Evolutionary conservation across 2,329 filamentous ascomycete species (phyloP).

Genomic region (Setomelanomma holmii): DNA sequence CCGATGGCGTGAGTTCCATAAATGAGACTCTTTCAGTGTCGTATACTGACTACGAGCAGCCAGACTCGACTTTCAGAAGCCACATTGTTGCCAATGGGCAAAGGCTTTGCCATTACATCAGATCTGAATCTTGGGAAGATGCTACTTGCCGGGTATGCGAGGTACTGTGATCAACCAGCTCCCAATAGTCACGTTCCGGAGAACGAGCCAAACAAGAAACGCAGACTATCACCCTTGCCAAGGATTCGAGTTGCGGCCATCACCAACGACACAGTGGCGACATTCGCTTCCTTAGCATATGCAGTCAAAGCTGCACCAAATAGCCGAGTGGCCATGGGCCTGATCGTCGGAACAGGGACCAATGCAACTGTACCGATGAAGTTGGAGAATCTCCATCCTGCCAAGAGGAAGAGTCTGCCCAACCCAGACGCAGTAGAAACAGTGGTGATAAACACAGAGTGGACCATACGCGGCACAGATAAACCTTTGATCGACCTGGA

Average conservation of each 20-base stretch:
- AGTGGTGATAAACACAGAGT: slow-evolving; percentile 83
- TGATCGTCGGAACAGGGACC: slow-evolving; percentile 82
- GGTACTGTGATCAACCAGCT: slow-evolving; percentile 55
- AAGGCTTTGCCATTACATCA: slow-evolving; percentile 70
- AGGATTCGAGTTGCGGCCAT: slow-evolving; percentile 76
- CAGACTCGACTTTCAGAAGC: slow-evolving; percentile 69
- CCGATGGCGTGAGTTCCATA: slow-evolving; percentile 61
- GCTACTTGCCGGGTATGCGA: slow-evolving; percentile 65
- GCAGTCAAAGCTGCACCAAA: slow-evolving; percentile 67
- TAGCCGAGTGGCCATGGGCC: slow-evolving; percentile 75
- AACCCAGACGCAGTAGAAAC: slow-evolving; percentile 57
- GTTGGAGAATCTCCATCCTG: slow-evolving; percentile 66
- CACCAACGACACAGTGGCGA: slow-evolving; percentile 82
- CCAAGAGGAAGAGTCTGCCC: slow-evolving; percentile 60
- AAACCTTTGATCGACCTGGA: slow-evolving; percentile 67
- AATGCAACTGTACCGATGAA: slow-evolving; percentile 81
- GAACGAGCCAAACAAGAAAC: slow-evolving; percentile 33
- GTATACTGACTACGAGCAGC: slow-evolving; percentile 15
- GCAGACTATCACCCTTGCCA: slow-evolving; percentile 58
- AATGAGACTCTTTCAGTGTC: not conserved
- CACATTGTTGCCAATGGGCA: slow-evolving; percentile 72
- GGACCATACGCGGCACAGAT: slow-evolving; percentile 80
- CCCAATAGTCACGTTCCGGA: slow-evolving; percentile 28
- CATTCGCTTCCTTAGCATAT: slow-evolving; percentile 78
- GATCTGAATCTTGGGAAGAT: slow-evolving; percentile 67